Percentiles rank a stretch among this genome's conserved stretches.
Evolutionary conservation across 768 basidiomycete species (phyloP).

Genomic region (Boletellus emodensis): DNA sequence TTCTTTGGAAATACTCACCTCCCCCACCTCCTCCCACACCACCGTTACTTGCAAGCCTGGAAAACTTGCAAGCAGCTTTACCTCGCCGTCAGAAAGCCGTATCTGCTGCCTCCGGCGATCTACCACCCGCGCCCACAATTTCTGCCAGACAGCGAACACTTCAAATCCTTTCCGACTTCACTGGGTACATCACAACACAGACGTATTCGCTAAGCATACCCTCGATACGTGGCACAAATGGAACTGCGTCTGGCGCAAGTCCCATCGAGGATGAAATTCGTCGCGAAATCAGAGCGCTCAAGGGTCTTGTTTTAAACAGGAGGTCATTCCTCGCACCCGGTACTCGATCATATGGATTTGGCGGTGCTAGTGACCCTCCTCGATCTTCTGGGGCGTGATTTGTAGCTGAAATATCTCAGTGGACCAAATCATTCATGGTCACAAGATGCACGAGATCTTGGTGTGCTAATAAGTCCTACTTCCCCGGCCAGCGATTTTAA

Average conservation of each 20-base stretch:
- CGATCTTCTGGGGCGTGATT: background rate
- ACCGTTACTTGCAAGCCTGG: conserved; percentile 26
- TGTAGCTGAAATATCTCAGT: background rate
- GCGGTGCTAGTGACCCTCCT: background rate
- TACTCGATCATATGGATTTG: conserved; percentile 3
- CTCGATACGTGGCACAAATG: conserved; percentile 17
- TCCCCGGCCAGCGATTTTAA: background rate
- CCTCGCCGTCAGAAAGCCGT: conserved; percentile 15
- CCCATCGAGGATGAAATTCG: conserved; percentile 59
- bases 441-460: background rate
- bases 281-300: conserved; percentile 71
- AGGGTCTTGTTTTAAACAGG: conserved; percentile 77
- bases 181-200: conserved; percentile 75
- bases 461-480: no score
- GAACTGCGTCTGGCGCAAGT: conserved; percentile 14
- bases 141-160: conserved; percentile 55
- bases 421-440: background rate
- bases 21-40: conserved; percentile 26
- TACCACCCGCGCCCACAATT: conserved; percentile 18
- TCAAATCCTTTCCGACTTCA: conserved; percentile 65
- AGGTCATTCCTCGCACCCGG: conserved; percentile 30
- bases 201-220: conserved; percentile 43
- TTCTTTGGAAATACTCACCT: conserved; percentile 39
- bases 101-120: conserved; percentile 8
- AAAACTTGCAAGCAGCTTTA: conserved; percentile 19